Evolutionary conservation across 306 rosid species (phyloP), one percentile per base, ranked within the genome.

Genomic region (Abrus precatorius): DNA sequence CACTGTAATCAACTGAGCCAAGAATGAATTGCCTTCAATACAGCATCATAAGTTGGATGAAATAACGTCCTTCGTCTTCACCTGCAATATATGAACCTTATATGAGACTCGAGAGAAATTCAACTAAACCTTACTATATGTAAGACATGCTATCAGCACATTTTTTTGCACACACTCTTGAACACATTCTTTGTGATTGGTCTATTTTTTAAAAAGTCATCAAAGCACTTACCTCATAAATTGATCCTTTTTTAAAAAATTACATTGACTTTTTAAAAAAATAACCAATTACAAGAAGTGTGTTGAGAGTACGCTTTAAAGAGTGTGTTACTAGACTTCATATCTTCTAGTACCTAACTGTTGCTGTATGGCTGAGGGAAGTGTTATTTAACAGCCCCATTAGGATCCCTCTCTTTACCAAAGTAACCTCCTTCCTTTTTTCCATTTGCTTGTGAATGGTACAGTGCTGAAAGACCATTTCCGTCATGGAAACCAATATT

Each of bases 11-110:
- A 82, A 87, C 91, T 74, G 83, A 93, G 98, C 97, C 98, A 93
- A 91, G 98, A 91, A 93, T 91, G 97, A 93, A 43, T 93, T 93
- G 98, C 98, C 98, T 62, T 87, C 64, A 80, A 74, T 75, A 78
- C 84, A 72, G 56, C 81, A 74, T 79, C 78, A 45, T 40, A 82
- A 69, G 66, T 71, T 82, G 73, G 77, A 73, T 64, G 78, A 80
- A 73, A 66, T 33, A 49, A 55, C 54, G 6, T 45, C 81, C 87
- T 54, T 87, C 85, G 62, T 57, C 87, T 79, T 56, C 89, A 84
- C 90, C 94, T 88, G 84, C 75, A 87, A 44, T 7, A 73, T 7
- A 74, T 47, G 9, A 85, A 45, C 72, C 49, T 82, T 62, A 33
- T 14, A 65, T 86, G 64, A 86, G 75, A 72, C 67, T 62, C 1